Percentiles rank a stretch among this genome's conserved stretches.
These are phyloP conservation scores for Hymenoscyphus linearis DNA, from an alignment of 2,329 filamentous ascomycete species.

Conservation along the genomic window DNA sequence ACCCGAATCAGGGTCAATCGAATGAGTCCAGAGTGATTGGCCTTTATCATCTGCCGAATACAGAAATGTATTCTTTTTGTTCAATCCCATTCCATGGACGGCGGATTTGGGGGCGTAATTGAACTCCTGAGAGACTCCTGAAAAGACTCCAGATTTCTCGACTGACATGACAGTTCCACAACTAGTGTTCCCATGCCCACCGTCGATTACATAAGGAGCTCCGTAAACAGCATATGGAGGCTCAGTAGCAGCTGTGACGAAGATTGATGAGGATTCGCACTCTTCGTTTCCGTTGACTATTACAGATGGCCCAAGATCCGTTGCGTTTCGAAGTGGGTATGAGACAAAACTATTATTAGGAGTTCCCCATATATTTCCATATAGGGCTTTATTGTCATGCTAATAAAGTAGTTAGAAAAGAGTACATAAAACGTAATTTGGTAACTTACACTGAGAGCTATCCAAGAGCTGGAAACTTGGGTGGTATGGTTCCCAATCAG, in stretches of 20 bases:
- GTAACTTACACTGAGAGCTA: constrained; percentile 29
- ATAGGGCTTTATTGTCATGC: constrained; percentile 32
- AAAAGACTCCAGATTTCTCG: constrained; percentile 36
- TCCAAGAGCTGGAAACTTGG: constrained; percentile 27
- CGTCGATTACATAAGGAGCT: constrained; percentile 25
- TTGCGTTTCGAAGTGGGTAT: constrained; percentile 25
- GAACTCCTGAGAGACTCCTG: constrained; percentile 40
- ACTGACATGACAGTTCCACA: constrained; percentile 37
- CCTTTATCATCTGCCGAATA: constrained; percentile 44
- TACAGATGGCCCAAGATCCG: constrained; percentile 19
- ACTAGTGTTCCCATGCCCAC: constrained; percentile 7
- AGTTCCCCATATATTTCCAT: constrained; percentile 27
- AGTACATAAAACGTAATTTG: not conserved
- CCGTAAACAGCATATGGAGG: constrained; percentile 30
- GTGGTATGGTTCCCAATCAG: constrained; percentile 23
- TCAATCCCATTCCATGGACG: constrained; percentile 45
- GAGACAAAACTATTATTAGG: constrained; percentile 25
- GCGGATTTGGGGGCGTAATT: constrained; percentile 39
- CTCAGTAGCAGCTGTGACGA: constrained; percentile 20
- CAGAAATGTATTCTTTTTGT: constrained; percentile 39
- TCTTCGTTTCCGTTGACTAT: constrained; percentile 15
- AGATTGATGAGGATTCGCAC: constrained; percentile 26
- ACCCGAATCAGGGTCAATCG: constrained; percentile 14
- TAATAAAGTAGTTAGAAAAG: constrained; percentile 4
- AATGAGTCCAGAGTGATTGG: constrained; percentile 38